Evolutionary conservation across 768 basidiomycete genomes (phyloP).

Genomic region (Tubosaeta sp.): DNA sequence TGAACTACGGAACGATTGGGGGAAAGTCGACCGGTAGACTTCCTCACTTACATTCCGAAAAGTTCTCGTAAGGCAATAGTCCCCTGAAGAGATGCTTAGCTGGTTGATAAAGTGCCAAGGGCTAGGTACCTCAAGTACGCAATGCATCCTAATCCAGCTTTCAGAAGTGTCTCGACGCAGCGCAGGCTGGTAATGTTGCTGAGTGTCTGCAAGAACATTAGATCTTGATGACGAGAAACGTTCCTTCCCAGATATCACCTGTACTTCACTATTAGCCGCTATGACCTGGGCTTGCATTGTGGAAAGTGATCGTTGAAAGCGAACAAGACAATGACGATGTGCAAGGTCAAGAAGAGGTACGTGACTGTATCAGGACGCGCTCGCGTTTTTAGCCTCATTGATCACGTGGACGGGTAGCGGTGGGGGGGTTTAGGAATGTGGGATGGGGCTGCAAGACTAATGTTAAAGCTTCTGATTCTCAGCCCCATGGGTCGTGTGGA

Average conservation of each 20-base stretch:
- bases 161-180: slow-evolving; percentile 67
- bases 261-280: slow-evolving; percentile 16
- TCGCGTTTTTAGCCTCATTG: slow-evolving; percentile 10
- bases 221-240: background rate
- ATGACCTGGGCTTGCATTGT: slow-evolving; percentile 26
- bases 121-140: slow-evolving; percentile 60
- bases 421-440: no score
- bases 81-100: slow-evolving; percentile 43
- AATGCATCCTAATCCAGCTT: slow-evolving; percentile 72
- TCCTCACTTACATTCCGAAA: slow-evolving; percentile 51
- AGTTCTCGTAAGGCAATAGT: slow-evolving; percentile 76
- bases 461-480: background rate
- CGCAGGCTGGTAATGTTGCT: slow-evolving; percentile 59
- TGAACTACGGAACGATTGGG: slow-evolving; percentile 15
- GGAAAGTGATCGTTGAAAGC: background rate
- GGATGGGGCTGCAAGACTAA: no score
- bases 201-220: slow-evolving; percentile 37
- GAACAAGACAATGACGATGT: background rate
- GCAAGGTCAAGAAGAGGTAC: background rate
- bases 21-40: background rate
- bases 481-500: background rate
- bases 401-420: slow-evolving; percentile 27
- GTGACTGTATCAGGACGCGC: slow-evolving; percentile 6
- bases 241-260: slow-evolving; percentile 13
- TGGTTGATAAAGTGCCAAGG: background rate